These are phyloP conservation scores for Diaporthe capsici DNA, from an alignment of 2,329 filamentous ascomycete genomes.

Conservation along the genomic window DNA sequence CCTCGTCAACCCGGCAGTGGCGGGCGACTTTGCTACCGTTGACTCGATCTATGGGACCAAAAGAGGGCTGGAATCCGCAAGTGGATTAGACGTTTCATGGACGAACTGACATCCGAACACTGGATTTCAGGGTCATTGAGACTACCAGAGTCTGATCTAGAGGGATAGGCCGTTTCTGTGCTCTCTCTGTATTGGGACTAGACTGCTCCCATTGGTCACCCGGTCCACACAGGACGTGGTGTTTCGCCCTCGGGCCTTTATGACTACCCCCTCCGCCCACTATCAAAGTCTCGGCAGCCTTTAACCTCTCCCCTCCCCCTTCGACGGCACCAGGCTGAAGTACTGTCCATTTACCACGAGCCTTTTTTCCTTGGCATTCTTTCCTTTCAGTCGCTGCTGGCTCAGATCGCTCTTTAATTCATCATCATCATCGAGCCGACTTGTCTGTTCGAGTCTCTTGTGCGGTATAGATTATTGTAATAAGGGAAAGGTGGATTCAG, in stretches of 20 bases:
- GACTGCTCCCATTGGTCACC: constrained; percentile 32
- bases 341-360: constrained; percentile 55
- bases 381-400: constrained; percentile 69
- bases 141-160: constrained; percentile 30
- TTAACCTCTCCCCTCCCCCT: constrained; percentile 47
- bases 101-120: constrained; percentile 55
- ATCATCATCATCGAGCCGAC: constrained; percentile 46
- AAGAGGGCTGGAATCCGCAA: constrained; percentile 46
- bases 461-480: constrained; percentile 45
- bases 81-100: constrained; percentile 56
- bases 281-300: constrained; percentile 41
- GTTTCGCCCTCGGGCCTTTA: constrained; percentile 50
- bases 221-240: constrained; percentile 8
- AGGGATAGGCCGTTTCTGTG: constrained; percentile 44
- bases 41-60: constrained; percentile 35
- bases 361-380: constrained; percentile 52
- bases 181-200: constrained; percentile 30
- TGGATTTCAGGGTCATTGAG: constrained; percentile 42
- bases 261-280: constrained; percentile 54
- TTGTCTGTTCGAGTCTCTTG: constrained; percentile 47
- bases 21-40: constrained; percentile 36
- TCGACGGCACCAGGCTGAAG: constrained; percentile 59
- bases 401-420: constrained; percentile 68
- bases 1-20: constrained; percentile 40
- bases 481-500: constrained; percentile 44